Conservation (phyloP, 2,329 filamentous ascomycete species). For the Cladophialophora exuberans region DNA sequence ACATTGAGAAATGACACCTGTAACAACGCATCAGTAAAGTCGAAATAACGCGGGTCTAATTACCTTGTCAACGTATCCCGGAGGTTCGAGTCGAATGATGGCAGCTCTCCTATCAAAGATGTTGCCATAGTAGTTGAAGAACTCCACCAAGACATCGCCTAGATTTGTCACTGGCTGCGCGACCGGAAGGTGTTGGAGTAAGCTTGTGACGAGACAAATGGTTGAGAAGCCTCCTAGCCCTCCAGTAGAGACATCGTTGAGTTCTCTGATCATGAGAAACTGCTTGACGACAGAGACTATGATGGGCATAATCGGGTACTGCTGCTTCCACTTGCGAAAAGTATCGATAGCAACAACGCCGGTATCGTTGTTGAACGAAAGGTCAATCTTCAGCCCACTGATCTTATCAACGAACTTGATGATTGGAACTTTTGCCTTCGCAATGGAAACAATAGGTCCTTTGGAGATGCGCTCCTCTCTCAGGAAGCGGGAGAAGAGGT, state of each 20-base stretch:
- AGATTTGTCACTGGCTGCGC: conserved; percentile 59
- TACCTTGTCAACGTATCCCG: conserved; percentile 78
- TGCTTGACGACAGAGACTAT: conserved; percentile 91
- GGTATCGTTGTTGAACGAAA: conserved; percentile 91
- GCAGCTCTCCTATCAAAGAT: conserved; percentile 70
- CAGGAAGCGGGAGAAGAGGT: conserved; percentile 66
- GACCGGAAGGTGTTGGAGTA: conserved; percentile 78
- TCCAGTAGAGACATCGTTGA: conserved; percentile 90
- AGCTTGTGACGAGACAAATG: conserved; percentile 88
- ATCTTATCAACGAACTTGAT: conserved; percentile 83
- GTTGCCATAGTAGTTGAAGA: conserved; percentile 87
- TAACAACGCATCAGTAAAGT: conserved; percentile 20
- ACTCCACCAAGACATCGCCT: conserved; percentile 80
- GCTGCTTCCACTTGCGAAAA: conserved; percentile 75
- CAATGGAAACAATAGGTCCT: conserved; percentile 68
- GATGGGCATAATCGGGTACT: conserved; percentile 83
- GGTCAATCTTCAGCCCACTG: conserved; percentile 82
- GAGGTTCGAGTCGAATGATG: conserved; percentile 76
- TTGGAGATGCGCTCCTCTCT: conserved; percentile 59
- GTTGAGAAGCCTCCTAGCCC: conserved; percentile 93
- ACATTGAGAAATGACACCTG: conserved; percentile 28
- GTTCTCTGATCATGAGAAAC: conserved; percentile 80
- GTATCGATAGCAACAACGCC: conserved; percentile 80
- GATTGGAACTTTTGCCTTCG: conserved; percentile 80
- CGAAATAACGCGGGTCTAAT: conserved; percentile 20